phyloP scores from a whole-genome alignment of 2,329 filamentous ascomycete genomes.

The Seiridium unicorne region DNA sequence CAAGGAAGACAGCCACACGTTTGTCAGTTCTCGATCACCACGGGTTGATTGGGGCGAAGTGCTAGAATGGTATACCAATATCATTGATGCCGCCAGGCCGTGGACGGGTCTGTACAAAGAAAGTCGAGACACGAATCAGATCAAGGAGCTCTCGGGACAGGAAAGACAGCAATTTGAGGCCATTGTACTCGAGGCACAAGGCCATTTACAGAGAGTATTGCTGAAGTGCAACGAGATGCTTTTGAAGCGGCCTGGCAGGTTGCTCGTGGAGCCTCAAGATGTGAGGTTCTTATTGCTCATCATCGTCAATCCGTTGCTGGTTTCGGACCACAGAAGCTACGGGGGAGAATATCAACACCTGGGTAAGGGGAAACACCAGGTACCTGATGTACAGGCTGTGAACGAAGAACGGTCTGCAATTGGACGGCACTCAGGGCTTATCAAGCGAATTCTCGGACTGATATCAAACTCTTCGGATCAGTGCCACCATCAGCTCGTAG shows the following conservation, averaged over 20 bases:
- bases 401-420: constrained; percentile 35
- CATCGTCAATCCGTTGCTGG: constrained; percentile 74
- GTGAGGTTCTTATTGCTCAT: constrained; percentile 77
- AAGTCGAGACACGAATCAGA: constrained; percentile 37
- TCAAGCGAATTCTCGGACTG: constrained; percentile 81
- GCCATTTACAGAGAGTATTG: constrained; percentile 66
- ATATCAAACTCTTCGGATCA: constrained; percentile 72
- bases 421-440: constrained; percentile 76
- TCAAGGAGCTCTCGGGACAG: constrained; percentile 28
- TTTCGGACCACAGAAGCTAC: constrained; percentile 41
- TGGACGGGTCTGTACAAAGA: constrained; percentile 64
- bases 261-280: constrained; percentile 66
- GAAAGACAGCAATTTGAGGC: constrained; percentile 45
- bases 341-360: constrained; percentile 37
- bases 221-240: constrained; percentile 78
- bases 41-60: constrained; percentile 74
- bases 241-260: constrained; percentile 74
- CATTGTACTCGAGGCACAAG: constrained; percentile 55
- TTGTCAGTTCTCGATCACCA: constrained; percentile 60
- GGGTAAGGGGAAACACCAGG: constrained; percentile 12
- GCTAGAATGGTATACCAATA: constrained; percentile 69
- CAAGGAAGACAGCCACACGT: constrained; percentile 30
- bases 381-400: constrained; percentile 9
- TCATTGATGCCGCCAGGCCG: constrained; percentile 64
- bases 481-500: constrained; percentile 74